Evolutionary conservation across 176 grass and related monocot genomes (phyloP).

Genomic region (Aegilops umbellulata): DNA sequence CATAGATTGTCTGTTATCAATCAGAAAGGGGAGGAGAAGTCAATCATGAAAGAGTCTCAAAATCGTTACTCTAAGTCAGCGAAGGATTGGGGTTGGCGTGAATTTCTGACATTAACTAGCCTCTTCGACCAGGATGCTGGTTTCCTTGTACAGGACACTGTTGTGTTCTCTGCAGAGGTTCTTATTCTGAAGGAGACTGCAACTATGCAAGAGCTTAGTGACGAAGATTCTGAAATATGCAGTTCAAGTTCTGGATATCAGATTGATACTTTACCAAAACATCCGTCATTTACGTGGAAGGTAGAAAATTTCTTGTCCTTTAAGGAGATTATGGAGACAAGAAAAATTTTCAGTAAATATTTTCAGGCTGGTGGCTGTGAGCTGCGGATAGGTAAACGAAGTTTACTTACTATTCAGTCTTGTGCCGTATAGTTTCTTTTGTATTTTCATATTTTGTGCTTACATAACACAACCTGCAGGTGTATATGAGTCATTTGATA

Average conservation of each 20-base stretch:
- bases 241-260: slow-evolving; percentile 50
- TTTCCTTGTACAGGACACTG: slow-evolving; percentile 85
- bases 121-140: slow-evolving; percentile 97
- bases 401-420: slow-evolving; percentile 6
- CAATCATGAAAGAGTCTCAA: slow-evolving; percentile 93
- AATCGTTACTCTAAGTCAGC: slow-evolving; percentile 97
- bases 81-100: slow-evolving; percentile 99
- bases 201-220: slow-evolving; percentile 64
- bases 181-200: slow-evolving; percentile 88
- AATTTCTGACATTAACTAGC: slow-evolving; percentile 90
- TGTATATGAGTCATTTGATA: slow-evolving; percentile 95
- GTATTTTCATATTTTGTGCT: slow-evolving; percentile 14
- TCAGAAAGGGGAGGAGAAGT: slow-evolving; percentile 86
- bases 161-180: slow-evolving; percentile 87
- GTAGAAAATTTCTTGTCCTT: slow-evolving; percentile 96
- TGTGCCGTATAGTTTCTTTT: slow-evolving; percentile 22
- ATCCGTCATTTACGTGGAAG: slow-evolving; percentile 84
- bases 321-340: slow-evolving; percentile 97
- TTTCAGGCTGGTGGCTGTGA: slow-evolving; percentile 92
- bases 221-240: slow-evolving; percentile 47
- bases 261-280: slow-evolving; percentile 54
- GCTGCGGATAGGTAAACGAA: slow-evolving; percentile 88
- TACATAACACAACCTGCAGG: slow-evolving; percentile 52
- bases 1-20: slow-evolving; percentile 90
- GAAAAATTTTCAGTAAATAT: slow-evolving; percentile 98